Percentiles rank a stretch among this genome's conserved stretches.
Evolutionary conservation across 768 basidiomycete genomes (phyloP).

Genomic region (Lactarius sp.): DNA sequence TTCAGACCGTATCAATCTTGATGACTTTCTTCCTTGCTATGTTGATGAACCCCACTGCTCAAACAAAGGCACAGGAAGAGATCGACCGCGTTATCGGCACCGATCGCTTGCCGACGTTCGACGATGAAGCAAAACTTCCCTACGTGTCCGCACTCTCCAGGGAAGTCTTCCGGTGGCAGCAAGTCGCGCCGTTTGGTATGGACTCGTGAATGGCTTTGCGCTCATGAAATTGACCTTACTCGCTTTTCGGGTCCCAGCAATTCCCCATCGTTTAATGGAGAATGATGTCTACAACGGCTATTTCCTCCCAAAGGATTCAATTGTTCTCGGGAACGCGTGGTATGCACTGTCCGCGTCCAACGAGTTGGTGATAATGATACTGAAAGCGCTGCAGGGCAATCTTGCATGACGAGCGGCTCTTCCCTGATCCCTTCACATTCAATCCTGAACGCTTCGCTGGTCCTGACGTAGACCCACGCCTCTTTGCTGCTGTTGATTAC

Average conservation of each 20-base stretch:
- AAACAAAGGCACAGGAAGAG: slow-evolving; percentile 28
- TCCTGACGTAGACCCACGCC: slow-evolving; percentile 16
- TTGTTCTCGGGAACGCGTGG: slow-evolving; percentile 26
- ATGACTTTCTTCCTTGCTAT: slow-evolving; percentile 28
- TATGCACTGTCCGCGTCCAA: background rate
- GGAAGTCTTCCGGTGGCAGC: slow-evolving; percentile 30
- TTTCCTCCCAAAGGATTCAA: slow-evolving; percentile 27
- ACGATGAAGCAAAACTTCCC: slow-evolving; percentile 27
- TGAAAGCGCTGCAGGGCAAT: slow-evolving; percentile 9
- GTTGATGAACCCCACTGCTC: slow-evolving; percentile 27
- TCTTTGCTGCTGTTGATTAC: slow-evolving; percentile 19
- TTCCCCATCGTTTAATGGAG: slow-evolving; percentile 26
- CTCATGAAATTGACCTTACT: background rate
- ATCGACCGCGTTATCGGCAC: slow-evolving; percentile 29
- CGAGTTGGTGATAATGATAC: background rate
- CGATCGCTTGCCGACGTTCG: slow-evolving; percentile 29
- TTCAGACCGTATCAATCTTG: slow-evolving; percentile 25
- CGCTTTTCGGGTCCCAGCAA: slow-evolving; percentile 8
- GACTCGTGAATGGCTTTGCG: background rate
- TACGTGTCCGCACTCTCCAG: slow-evolving; percentile 27
- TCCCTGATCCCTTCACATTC: slow-evolving; percentile 31
- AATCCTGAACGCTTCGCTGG: slow-evolving; percentile 31
- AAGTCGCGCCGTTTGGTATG: slow-evolving; percentile 26
- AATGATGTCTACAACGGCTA: slow-evolving; percentile 29
- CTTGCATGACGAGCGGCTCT: slow-evolving; percentile 31